Base-by-base conservation (phyloP, 2,329 filamentous ascomycete genomes). In the Penicillium sp. region DNA sequence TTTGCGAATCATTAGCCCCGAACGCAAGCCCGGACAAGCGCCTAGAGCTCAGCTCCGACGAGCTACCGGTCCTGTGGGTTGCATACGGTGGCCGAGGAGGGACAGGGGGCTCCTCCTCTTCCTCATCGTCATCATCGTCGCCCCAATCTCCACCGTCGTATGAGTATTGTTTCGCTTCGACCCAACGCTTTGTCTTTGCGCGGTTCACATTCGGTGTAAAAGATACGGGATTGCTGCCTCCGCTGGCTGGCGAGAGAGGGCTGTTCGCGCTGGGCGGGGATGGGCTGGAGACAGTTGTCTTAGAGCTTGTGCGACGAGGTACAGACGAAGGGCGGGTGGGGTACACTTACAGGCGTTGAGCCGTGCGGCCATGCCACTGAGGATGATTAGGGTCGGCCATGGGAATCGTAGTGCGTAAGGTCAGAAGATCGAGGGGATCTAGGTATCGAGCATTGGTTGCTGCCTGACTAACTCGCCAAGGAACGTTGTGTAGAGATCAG, bases 141-240 rank as follows among this genome's bases (percentile, higher is more conserved):
- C 89, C 92, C 91, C 92, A 96, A 65, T 95, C 92, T 62, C 95
- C 90, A 55, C 91, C 92, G 63, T 92, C 91, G 65, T 97, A 97
- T 65, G 83, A 88, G 61, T 87, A 84, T 50, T 83, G 79, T 70
- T 91, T 92, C 31, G 92, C 92, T 63, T 95, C 87, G 32, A 92
- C 86, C 92, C 92, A 97, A 80, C 95, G 95, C 72, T 86, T 88
- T 47, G 91, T 96, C 74, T 95, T 95, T 48, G 84, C 81, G 54
- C 92, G 84, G 72, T 88, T 92, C 42, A 96, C 84, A 68, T 95
- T 95, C 44, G 89, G 82, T 67, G 88, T 87, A 72, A 91, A 95
- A 24, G 78, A 81, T 25, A 80, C 70, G 24, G 77, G 72, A 46
- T 76, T 75, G 32, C 64, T 58, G 32, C 58, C 49, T 20, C 59